Evolutionary conservation across 2,329 filamentous ascomycete genomes (phyloP), one percentile per base, ranked within the genome.

Genomic region (Tolypocladium nubicola): DNA sequence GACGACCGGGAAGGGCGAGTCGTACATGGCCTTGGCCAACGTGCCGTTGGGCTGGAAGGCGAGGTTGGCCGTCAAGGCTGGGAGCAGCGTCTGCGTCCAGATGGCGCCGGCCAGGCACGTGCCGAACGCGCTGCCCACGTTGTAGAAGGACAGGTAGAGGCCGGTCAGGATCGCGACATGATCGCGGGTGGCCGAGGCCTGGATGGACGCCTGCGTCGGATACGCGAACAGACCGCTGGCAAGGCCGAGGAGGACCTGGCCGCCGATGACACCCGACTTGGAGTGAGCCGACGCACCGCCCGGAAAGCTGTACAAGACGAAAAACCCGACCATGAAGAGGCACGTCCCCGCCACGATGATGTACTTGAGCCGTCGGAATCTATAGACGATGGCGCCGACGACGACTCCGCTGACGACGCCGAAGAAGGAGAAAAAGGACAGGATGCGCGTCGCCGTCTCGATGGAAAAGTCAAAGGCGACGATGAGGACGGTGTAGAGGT

Each of bases 391-490:
- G 1, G 81, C 61, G 0, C 81, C 81, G 4, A 80, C 68, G 4
- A 78, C 60, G 35, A 78, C 71, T 16, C 82, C 82, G 1, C 77
- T 78, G 16, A 85, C 70, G 37, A 84, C 80, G 1, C 79, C 82
- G 19, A 73, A 75, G 55, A 76, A 76, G 3, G 70, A 73, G 68
- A 82, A 86, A 37, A 86, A 75, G 0, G 79, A 81, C 1, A 75
- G 62, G 50, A 86, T 81, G 1, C 82, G 78, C 0, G 80, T 84
- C 0, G 83, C 81, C 11, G 72, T 78, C 56, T 75, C 74, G 38
- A 80, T 70, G 2, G 77, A 76, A 62, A 84, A 80, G 63, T 82
- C 76, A 61, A 84, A 85, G 2, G 76, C 76, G 11, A 86, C 80
- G 8, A 79, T 66, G 2, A 86, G 77, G 0, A 85, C 77, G 0